phyloP scores from a whole-genome alignment of 2,329 filamentous ascomycete species.

The Fusarium paranaense region DNA sequence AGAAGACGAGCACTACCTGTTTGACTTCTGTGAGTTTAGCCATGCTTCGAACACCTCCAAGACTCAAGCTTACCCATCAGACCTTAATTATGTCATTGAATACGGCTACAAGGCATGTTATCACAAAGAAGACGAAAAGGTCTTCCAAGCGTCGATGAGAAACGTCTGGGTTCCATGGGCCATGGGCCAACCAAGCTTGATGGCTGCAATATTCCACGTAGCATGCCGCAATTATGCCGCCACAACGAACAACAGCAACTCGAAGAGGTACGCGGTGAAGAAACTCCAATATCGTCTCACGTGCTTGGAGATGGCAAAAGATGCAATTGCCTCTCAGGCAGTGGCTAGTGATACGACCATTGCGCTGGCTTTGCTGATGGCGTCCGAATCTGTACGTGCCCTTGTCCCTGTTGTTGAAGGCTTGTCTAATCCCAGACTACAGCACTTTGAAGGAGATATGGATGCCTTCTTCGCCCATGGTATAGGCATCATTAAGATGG shows the following conservation, averaged over 20 bases:
- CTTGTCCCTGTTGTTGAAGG: fast-evolving
- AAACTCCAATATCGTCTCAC: constrained; percentile 12
- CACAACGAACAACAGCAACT: constrained; percentile 13
- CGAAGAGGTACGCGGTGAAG: not conserved
- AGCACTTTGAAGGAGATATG: constrained; percentile 22
- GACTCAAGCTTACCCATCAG: not conserved
- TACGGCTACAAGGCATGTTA: constrained; percentile 20
- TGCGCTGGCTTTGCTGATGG: constrained; percentile 13
- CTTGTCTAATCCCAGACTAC: fast-evolving
- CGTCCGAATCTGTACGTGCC: constrained; percentile 16
- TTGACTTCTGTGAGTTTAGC: constrained; percentile 10
- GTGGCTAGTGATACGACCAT: constrained; percentile 18
- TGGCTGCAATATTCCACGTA: constrained; percentile 30
- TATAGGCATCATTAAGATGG: constrained; percentile 19
- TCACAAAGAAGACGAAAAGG: not conserved
- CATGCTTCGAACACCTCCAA: not conserved
- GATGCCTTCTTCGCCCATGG: constrained; percentile 6
- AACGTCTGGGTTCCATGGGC: constrained; percentile 26
- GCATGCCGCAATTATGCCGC: constrained; percentile 32
- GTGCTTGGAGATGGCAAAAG: constrained; percentile 15
- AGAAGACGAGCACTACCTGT: constrained; percentile 18
- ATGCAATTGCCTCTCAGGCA: not conserved
- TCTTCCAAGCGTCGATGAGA: constrained; percentile 1
- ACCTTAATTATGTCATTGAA: constrained; percentile 5
- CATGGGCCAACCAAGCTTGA: constrained; percentile 22